phyloP scores from a whole-genome alignment of 2,329 filamentous ascomycete genomes.

The Diplodia scrobiculata region DNA sequence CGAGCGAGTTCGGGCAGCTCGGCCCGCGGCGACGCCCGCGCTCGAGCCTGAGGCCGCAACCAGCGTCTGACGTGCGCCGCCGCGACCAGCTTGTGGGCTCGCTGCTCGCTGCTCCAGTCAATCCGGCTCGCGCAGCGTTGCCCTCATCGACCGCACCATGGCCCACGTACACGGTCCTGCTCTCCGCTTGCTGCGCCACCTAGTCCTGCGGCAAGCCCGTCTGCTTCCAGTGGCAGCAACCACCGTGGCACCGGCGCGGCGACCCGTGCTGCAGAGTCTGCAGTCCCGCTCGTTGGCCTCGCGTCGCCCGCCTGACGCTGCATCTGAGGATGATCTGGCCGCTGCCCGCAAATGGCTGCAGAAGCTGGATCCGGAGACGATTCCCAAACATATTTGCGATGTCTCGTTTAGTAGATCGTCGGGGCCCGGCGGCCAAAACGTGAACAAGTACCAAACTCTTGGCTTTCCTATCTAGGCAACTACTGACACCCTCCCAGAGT shows the following conservation, averaged over 20 bases:
- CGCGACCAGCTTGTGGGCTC: background rate
- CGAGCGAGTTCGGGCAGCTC: constrained; percentile 18
- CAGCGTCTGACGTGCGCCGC: background rate
- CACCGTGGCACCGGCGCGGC: background rate
- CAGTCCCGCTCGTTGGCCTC: constrained; percentile 3
- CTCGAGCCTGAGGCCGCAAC: background rate
- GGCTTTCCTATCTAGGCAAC: constrained; percentile 18
- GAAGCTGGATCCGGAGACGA: constrained; percentile 55
- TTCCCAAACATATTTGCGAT: constrained; percentile 60
- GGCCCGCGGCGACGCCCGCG: constrained; percentile 29
- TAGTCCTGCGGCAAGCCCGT: background rate
- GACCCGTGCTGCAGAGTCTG: constrained; percentile 1
- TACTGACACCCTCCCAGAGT: constrained; percentile 51
- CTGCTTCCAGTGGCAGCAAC: background rate
- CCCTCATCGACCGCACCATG: background rate
- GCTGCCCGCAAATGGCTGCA: constrained; percentile 61
- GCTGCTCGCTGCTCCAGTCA: no score
- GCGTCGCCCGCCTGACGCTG: background rate
- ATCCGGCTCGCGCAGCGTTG: background rate
- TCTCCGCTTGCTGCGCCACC: background rate
- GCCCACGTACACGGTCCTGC: background rate
- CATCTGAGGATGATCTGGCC: constrained; percentile 38
- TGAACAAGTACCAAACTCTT: constrained; percentile 61
- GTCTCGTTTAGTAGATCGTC: constrained; percentile 65
- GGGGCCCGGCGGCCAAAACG: constrained; percentile 68